phyloP scores from a whole-genome alignment of 176 grass and related monocot species.

The Raddia distichophylla region DNA sequence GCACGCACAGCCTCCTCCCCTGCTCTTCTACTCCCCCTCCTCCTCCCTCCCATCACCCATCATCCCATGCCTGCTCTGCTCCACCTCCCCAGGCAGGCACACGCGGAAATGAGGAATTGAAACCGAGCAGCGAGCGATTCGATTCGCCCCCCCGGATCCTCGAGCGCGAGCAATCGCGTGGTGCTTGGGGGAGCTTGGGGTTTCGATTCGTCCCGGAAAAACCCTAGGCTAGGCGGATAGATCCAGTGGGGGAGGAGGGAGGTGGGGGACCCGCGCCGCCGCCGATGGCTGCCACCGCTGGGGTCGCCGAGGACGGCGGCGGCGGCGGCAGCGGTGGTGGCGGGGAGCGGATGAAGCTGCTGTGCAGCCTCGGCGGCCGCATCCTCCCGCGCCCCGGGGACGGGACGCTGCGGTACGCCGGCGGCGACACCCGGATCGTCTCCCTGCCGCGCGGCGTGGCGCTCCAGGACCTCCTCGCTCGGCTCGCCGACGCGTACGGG shows the following conservation, averaged over 20 bases:
- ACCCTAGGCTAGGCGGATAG: slow-evolving; percentile 36
- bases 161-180: not conserved
- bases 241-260: slow-evolving; percentile 11
- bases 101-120: not conserved
- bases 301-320: slow-evolving; percentile 31
- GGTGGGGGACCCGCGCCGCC: slow-evolving; percentile 14
- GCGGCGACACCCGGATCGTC: slow-evolving; percentile 95
- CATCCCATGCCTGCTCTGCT: not conserved
- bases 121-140: not conserved
- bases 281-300: slow-evolving; percentile 57
- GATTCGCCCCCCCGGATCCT: not conserved
- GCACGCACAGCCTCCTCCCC: not conserved
- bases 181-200: not conserved
- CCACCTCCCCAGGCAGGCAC: too few relatives aligned
- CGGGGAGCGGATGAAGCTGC: slow-evolving; percentile 65
- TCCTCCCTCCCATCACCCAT: too few relatives aligned
- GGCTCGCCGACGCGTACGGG: slow-evolving; percentile 69
- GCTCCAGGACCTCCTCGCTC: slow-evolving; percentile 51
- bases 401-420: slow-evolving; percentile 84
- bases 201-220: slow-evolving; percentile 31
- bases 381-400: slow-evolving; percentile 91
- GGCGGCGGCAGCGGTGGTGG: slow-evolving; percentile 6
- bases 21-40: not conserved
- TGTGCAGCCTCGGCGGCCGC: slow-evolving; percentile 81
- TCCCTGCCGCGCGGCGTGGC: slow-evolving; percentile 60